These are phyloP conservation scores for Aspergillus sp. DNA, from an alignment of 2,329 filamentous ascomycete genomes.

Conservation along the genomic window DNA sequence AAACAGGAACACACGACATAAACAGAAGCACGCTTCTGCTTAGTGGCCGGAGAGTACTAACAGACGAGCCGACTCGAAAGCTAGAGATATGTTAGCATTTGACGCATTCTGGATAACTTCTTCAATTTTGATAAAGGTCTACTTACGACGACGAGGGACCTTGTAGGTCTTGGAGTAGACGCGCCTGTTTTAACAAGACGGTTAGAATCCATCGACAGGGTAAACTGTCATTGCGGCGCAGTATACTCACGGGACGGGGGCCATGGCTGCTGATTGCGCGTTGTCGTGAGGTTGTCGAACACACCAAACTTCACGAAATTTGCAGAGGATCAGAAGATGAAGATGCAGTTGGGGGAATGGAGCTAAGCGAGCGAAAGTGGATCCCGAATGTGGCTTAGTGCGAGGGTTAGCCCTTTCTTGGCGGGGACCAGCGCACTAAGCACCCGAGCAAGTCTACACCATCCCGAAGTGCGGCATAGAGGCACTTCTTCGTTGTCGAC, in stretches of 20 bases:
- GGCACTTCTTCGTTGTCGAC: conserved; percentile 31
- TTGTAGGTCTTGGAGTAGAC: conserved; percentile 99
- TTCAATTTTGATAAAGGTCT: conserved; percentile 6
- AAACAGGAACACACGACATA: conserved; percentile 74
- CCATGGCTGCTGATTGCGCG: conserved; percentile 37
- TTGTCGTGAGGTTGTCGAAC: conserved; percentile 34
- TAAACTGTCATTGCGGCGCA: neutral
- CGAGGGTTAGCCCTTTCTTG: conserved; percentile 17
- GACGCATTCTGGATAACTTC: conserved; percentile 4
- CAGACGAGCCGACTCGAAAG: conserved; percentile 99
- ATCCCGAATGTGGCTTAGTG: conserved; percentile 14
- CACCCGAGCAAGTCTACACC: conserved; percentile 15
- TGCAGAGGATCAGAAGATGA: conserved; percentile 14
- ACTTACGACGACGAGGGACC: conserved; percentile 81
- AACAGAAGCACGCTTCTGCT: conserved; percentile 96
- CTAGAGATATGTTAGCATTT: conserved; percentile 40
- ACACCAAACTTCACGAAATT: conserved; percentile 21
- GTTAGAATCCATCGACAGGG: conserved; percentile 35
- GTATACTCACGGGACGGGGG: conserved; percentile 38
- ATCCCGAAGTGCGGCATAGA: conserved; percentile 20
- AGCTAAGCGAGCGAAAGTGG: conserved; percentile 19
- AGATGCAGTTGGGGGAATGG: conserved; percentile 13
- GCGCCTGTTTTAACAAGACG: conserved; percentile 38
- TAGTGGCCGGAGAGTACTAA: conserved; percentile 94
- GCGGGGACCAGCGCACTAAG: conserved; percentile 22